A percentile compares a stretch with the other conserved stretches of the same genome.
Evolutionary conservation across 345 rosid species (phyloP).

Genomic region (Acer saccharum): DNA sequence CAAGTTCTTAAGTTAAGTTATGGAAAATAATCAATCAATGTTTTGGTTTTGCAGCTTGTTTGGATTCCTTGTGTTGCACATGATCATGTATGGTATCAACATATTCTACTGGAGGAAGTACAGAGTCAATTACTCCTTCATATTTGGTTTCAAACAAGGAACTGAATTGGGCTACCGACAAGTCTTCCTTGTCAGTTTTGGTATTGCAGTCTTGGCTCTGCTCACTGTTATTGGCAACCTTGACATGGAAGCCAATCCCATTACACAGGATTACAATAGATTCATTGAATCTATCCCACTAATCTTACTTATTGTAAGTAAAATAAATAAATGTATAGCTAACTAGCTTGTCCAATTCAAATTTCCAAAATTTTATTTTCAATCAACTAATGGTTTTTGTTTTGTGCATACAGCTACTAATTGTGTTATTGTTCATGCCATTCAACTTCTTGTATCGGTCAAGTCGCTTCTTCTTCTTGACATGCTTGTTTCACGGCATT

Average conservation of each 20-base stretch:
- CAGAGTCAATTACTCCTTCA: conserved; percentile 53
- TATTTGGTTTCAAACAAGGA: conserved; percentile 54
- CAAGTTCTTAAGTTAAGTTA: not conserved
- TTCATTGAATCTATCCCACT: conserved; percentile 46
- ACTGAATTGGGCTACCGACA: conserved; percentile 42
- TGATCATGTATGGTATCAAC: conserved; percentile 43
- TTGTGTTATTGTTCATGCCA: conserved; percentile 31
- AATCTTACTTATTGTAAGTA: conserved; percentile 26
- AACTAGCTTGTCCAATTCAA: not conserved
- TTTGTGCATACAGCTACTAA: conserved; percentile 33
- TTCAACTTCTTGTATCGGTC: conserved; percentile 43
- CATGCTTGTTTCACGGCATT: conserved; percentile 38
- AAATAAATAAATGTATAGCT: too few relatives aligned
- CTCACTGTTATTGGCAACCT: conserved; percentile 39
- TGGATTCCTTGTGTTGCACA: conserved; percentile 43
- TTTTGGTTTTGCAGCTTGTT: conserved; percentile 35
- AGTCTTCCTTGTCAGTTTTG: conserved; percentile 40
- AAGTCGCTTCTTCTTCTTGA: conserved; percentile 38
- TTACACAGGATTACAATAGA: conserved; percentile 27
- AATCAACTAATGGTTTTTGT: not conserved
- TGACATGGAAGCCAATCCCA: conserved; percentile 47
- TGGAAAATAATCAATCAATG: not conserved
- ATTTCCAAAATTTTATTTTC: not conserved
- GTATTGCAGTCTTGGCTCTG: conserved; percentile 36
- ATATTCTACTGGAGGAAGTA: conserved; percentile 50